Conservation (phyloP, 2,329 filamentous ascomycete genomes). For the Neonectria sp. region DNA sequence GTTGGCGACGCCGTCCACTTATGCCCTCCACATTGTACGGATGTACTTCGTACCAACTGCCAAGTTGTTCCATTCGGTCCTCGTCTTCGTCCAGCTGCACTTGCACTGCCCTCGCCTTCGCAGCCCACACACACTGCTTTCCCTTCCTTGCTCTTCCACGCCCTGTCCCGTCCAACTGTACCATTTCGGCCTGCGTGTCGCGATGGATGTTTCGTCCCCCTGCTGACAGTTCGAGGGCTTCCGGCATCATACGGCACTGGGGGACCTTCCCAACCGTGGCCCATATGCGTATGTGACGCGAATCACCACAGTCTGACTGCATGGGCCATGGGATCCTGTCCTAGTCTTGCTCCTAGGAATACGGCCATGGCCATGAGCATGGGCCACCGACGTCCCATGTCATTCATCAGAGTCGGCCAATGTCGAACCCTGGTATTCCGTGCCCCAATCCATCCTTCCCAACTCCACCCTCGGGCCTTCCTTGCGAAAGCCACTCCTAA, state of each 20-base stretch:
- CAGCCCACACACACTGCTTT: constrained; percentile 33
- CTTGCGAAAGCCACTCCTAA: constrained; percentile 42
- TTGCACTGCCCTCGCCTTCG: constrained; percentile 38
- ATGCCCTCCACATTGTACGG: constrained; percentile 15
- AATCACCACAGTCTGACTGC: constrained; percentile 36
- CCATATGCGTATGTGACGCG: constrained; percentile 24
- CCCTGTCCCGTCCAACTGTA: constrained; percentile 35
- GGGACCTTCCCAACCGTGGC: constrained; percentile 11
- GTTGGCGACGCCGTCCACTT: constrained; percentile 26
- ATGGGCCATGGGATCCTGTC: constrained; percentile 34
- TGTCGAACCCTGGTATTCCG: constrained; percentile 39
- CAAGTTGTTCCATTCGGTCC: background rate
- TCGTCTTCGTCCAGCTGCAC: constrained; percentile 32
- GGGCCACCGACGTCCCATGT: constrained; percentile 24
- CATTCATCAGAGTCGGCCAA: constrained; percentile 33
- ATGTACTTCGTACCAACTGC: background rate
- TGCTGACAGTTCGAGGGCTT: constrained; percentile 32
- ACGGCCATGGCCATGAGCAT: constrained; percentile 26
- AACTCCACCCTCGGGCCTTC: constrained; percentile 30
- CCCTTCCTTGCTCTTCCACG: constrained; percentile 25
- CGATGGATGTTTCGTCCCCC: constrained; percentile 27
- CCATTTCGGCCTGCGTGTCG: constrained; percentile 23
- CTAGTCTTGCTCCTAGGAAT: constrained; percentile 14
- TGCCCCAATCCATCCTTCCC: constrained; percentile 31
- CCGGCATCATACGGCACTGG: constrained; percentile 21